Conservation (phyloP, 768 basidiomycete genomes). For the Suillus variegatus region DNA sequence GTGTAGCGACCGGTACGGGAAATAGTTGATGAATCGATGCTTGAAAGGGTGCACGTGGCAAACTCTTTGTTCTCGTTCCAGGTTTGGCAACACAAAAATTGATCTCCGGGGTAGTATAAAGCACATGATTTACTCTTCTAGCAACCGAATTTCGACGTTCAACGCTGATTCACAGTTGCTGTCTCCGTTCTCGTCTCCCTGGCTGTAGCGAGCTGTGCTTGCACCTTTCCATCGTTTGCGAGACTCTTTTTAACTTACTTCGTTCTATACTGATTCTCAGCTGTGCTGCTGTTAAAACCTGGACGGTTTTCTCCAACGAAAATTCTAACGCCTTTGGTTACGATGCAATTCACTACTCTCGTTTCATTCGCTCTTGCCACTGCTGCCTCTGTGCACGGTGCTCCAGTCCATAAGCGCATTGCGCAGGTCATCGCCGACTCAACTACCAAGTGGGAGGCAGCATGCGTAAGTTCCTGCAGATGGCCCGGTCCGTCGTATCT, state of each 20-base stretch:
- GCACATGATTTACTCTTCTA: neutral
- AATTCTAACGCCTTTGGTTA: neutral
- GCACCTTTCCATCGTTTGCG: constrained; percentile 4
- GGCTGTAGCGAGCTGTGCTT: constrained; percentile 10
- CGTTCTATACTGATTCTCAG: constrained; percentile 7
- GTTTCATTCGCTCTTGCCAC: constrained; percentile 34
- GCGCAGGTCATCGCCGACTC: constrained; percentile 44
- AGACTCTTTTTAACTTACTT: constrained; percentile 3
- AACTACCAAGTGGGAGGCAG: constrained; percentile 45
- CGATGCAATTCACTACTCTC: constrained; percentile 13
- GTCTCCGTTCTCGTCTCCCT: constrained; percentile 3
- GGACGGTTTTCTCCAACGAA: neutral
- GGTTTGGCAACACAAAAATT: neutral
- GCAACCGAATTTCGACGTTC: neutral
- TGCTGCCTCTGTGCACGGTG: constrained; percentile 33
- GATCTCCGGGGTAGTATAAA: neutral
- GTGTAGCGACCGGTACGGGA: neutral
- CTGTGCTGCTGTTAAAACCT: constrained; percentile 5
- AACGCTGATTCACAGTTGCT: neutral
- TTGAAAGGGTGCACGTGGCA: neutral
- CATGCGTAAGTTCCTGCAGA: constrained; percentile 41
- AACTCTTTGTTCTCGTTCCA: constrained; percentile 11
- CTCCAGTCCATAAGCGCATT: constrained; percentile 47
- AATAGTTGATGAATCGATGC: neutral
- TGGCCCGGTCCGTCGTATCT: constrained; percentile 1